Conservation (phyloP, 345 rosid species). For the Aegle marmelos region DNA sequence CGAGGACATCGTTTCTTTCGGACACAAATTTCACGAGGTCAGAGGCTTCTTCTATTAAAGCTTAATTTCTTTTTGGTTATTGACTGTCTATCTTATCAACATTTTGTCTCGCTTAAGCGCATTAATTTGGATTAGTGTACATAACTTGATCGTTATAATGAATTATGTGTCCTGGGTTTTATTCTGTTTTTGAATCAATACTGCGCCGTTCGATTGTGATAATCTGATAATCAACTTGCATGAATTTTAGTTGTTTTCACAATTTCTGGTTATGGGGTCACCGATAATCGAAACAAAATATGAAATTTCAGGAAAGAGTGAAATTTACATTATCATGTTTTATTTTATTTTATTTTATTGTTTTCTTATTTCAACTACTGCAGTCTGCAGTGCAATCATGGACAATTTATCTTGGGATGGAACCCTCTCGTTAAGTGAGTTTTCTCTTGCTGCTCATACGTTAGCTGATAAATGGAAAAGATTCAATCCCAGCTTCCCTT, state of each 20-base stretch:
- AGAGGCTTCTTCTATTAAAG: not conserved
- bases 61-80: not conserved
- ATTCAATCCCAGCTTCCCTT: constrained; percentile 34
- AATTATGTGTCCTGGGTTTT: not conserved
- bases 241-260: constrained; percentile 3
- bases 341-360: no score
- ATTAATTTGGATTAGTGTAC: no score
- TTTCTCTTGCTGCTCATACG: constrained; percentile 39
- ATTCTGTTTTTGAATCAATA: not conserved
- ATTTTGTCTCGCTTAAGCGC: not conserved
- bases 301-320: not conserved
- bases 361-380: not conserved
- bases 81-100: not conserved
- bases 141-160: not conserved
- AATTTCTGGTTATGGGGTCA: not conserved
- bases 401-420: constrained; percentile 50
- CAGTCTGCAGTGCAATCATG: constrained; percentile 15
- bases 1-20: not conserved
- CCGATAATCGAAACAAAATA: not conserved
- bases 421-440: constrained; percentile 45
- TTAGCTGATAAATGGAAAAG: constrained; percentile 57
- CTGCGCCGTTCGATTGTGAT: not conserved
- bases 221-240: not conserved
- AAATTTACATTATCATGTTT: no score
- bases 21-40: not conserved